Percentiles rank a stretch among this genome's conserved stretches.
These are phyloP conservation scores for Coemansia sp. DNA, from an alignment of 192 early-diverging fungal genomes.

Conservation along the genomic window DNA sequence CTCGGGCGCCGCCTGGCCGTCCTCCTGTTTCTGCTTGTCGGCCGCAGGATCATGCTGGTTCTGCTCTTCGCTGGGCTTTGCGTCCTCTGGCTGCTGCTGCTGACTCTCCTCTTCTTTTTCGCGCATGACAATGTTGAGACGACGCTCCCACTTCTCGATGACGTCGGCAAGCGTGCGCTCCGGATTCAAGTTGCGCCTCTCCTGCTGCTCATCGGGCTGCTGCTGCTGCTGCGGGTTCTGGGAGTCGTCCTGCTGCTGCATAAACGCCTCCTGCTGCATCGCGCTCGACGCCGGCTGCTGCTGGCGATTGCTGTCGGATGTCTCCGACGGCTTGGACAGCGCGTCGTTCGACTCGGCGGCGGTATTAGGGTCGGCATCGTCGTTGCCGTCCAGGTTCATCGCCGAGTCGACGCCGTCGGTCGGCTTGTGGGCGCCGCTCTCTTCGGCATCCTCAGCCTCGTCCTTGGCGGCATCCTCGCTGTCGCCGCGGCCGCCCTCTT, in stretches of 20 bases:
- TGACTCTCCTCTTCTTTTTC: constrained; percentile 58
- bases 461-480: constrained; percentile 21
- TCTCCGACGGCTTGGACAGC: constrained; percentile 27
- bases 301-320: constrained; percentile 34
- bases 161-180: constrained; percentile 90
- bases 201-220: constrained; percentile 36
- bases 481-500: constrained; percentile 2
- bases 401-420: constrained; percentile 57
- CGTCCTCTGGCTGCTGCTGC: constrained; percentile 8
- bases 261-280: constrained; percentile 16
- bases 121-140: constrained; percentile 73
- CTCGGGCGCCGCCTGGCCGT: constrained; percentile 19
- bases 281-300: constrained; percentile 19
- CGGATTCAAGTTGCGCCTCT: constrained; percentile 69
- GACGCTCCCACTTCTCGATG: constrained; percentile 87
- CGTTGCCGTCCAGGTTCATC: constrained; percentile 57
- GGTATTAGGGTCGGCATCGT: constrained; percentile 37
- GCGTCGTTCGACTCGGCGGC: constrained; percentile 37
- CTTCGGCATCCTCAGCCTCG: constrained; percentile 50
- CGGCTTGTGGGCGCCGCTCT: constrained; percentile 56
- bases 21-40: constrained; percentile 21
- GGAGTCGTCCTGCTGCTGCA: constrained; percentile 17
- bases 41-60: constrained; percentile 55
- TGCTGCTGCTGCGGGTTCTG: constrained; percentile 16
- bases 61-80: constrained; percentile 22